Evolutionary conservation across 148 eudicot genomes (phyloP).

Genomic region (Fagopyrum esculentum): DNA sequence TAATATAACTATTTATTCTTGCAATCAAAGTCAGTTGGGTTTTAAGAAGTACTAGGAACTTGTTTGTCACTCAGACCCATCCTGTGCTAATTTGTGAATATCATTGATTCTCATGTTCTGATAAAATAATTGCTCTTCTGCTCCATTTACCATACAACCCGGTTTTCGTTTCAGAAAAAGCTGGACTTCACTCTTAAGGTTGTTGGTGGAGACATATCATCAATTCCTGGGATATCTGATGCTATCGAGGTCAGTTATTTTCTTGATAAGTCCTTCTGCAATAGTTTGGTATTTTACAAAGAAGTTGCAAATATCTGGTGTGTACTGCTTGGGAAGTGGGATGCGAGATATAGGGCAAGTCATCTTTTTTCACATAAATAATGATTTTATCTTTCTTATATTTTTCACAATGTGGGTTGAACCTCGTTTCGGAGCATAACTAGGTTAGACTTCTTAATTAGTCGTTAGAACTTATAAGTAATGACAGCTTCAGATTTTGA

Average conservation of each 20-base stretch:
- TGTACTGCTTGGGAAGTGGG: not conserved
- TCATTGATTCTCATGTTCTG: slow-evolving; percentile 9
- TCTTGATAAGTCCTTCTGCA: not conserved
- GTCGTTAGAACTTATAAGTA: not conserved
- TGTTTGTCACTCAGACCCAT: not conserved
- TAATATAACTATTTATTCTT: not conserved
- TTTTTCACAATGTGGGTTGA: not conserved
- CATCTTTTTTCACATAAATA: not conserved
- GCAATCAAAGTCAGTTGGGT: not conserved
- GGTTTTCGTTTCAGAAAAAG: slow-evolving; percentile 66
- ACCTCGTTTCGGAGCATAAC: too few species aligned
- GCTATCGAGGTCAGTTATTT: slow-evolving; percentile 73
- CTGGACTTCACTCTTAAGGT: slow-evolving; percentile 84
- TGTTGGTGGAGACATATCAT: slow-evolving; percentile 81
- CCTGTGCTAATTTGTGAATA: not conserved
- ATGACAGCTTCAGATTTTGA: not conserved
- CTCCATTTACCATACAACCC: not conserved
- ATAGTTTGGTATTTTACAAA: not conserved
- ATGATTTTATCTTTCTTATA: not conserved
- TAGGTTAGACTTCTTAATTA: not conserved
- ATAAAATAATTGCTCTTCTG: slow-evolving; percentile 76
- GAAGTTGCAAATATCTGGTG: not conserved
- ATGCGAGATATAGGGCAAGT: not conserved
- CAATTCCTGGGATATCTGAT: slow-evolving; percentile 89
- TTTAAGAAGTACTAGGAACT: not conserved